A percentile compares a stretch with the other conserved stretches of the same genome.
Evolutionary conservation across 1,139 yeast genomes (phyloP).

Genomic region (Schwanniomyces etchellsii): DNA sequence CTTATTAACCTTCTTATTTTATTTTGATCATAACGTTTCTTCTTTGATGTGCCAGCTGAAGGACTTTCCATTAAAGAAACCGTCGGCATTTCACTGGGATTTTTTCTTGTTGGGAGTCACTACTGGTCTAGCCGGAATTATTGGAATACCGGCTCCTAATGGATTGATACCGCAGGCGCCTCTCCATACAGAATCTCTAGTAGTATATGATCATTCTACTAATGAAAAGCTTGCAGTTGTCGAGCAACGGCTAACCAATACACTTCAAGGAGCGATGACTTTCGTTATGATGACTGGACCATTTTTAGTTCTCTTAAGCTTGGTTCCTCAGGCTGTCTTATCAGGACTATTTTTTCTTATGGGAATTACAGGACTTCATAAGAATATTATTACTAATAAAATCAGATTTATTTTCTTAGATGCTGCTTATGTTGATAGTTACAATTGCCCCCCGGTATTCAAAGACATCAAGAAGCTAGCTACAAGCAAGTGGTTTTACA

Average conservation of each 20-base stretch:
- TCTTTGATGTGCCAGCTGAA: slow-evolving; percentile 86
- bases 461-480: slow-evolving; percentile 28
- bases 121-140: slow-evolving; percentile 78
- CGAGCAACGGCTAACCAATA: slow-evolving; percentile 83
- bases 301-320: slow-evolving; percentile 67
- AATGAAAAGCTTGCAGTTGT: slow-evolving; percentile 57
- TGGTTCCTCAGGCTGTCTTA: slow-evolving; percentile 90
- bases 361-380: slow-evolving; percentile 79
- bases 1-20: slow-evolving; percentile 74
- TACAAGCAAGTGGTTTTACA: slow-evolving; percentile 42
- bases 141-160: slow-evolving; percentile 94
- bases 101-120: slow-evolving; percentile 77
- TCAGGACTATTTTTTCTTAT: slow-evolving; percentile 90
- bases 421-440: slow-evolving; percentile 32
- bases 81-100: slow-evolving; percentile 92
- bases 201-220: slow-evolving; percentile 46
- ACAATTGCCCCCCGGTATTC: slow-evolving; percentile 31
- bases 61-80: slow-evolving; percentile 75
- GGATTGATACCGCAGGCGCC: slow-evolving; percentile 98
- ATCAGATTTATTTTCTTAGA: slow-evolving; percentile 66
- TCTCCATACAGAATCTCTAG: slow-evolving; percentile 74
- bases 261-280: slow-evolving; percentile 76
- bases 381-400: slow-evolving; percentile 58
- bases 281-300: slow-evolving; percentile 91
- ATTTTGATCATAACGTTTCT: slow-evolving; percentile 93